A percentile compares a stretch with the other conserved stretches of the same genome.
These are phyloP conservation scores for Quercus engelmannii DNA, from an alignment of 306 rosid genomes.

Conservation along the genomic window DNA sequence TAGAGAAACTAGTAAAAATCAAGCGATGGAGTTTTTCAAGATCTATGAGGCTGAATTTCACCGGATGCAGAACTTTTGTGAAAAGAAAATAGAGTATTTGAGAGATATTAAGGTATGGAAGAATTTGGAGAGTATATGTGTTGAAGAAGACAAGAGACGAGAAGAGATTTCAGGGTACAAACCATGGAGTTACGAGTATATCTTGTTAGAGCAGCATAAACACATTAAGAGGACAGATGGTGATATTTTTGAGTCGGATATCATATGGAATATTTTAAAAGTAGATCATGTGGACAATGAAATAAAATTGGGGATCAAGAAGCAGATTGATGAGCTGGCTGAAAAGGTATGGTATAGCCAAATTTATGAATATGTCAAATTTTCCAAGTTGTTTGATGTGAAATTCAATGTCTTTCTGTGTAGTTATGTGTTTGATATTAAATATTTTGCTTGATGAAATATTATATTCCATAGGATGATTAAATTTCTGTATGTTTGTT, in stretches of 20 bases:
- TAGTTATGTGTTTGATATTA: too few species aligned
- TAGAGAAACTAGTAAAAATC: not conserved
- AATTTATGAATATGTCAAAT: too few species aligned
- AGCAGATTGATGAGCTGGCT: not conserved
- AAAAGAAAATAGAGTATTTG: not conserved
- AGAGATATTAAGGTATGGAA: not conserved
- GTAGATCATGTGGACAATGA: not conserved
- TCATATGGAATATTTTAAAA: not conserved
- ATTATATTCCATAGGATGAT: too few species aligned
- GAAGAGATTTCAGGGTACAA: not conserved
- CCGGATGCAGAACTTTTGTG: not conserved
- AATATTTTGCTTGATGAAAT: too few species aligned
- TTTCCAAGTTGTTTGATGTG: too few species aligned
- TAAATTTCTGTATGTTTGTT: not conserved
- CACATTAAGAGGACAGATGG: not conserved
- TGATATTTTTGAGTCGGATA: not conserved
- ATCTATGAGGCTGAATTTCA: not conserved
- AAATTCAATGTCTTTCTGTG: too few species aligned
- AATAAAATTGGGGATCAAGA: not conserved
- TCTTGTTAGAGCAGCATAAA: not conserved
- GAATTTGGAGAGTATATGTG: not conserved
- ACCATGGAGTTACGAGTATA: not conserved
- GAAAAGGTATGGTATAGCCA: too few species aligned
- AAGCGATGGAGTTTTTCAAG: not conserved
- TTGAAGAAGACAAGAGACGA: not conserved